Conservation (phyloP, 345 rosid species). For the Balakata baccata region DNA sequence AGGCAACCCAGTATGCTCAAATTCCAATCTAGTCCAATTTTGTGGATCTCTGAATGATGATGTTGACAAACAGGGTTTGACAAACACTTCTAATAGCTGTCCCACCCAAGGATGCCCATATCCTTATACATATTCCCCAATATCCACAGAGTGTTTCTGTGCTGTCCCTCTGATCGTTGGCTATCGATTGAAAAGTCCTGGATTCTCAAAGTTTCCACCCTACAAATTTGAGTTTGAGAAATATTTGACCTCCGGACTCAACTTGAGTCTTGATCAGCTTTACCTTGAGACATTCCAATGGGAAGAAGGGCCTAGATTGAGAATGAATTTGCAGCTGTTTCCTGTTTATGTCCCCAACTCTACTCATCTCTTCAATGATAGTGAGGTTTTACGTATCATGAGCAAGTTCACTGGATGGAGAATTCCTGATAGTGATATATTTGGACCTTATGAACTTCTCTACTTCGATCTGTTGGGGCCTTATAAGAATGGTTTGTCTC, state of each 20-base stretch:
- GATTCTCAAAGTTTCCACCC: constrained; percentile 56
- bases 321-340: constrained; percentile 65
- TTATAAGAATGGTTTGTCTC: constrained; percentile 62
- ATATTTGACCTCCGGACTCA: constrained; percentile 57
- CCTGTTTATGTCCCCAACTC: constrained; percentile 42
- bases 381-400: constrained; percentile 61
- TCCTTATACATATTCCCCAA: constrained; percentile 52
- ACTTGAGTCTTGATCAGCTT: constrained; percentile 50
- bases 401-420: constrained; percentile 71
- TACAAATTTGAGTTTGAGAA: constrained; percentile 43
- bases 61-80: constrained; percentile 18
- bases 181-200: constrained; percentile 94
- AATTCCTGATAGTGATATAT: constrained; percentile 57
- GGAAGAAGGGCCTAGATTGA: constrained; percentile 79
- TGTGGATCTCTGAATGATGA: constrained; percentile 44
- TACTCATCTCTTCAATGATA: constrained; percentile 50
- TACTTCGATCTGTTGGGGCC: constrained; percentile 54
- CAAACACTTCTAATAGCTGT: constrained; percentile 40
- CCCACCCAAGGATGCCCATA: constrained; percentile 53
- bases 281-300: constrained; percentile 44
- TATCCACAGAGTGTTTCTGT: constrained; percentile 57
- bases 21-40: constrained; percentile 30
- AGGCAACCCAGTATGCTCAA: constrained; percentile 74
- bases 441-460: constrained; percentile 93
- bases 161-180: constrained; percentile 72